Percentiles rank a stretch among this genome's conserved stretches.
Conservation (phyloP, 352 stramenopile genomes). For the Globisporangium recalcitrans region DNA sequence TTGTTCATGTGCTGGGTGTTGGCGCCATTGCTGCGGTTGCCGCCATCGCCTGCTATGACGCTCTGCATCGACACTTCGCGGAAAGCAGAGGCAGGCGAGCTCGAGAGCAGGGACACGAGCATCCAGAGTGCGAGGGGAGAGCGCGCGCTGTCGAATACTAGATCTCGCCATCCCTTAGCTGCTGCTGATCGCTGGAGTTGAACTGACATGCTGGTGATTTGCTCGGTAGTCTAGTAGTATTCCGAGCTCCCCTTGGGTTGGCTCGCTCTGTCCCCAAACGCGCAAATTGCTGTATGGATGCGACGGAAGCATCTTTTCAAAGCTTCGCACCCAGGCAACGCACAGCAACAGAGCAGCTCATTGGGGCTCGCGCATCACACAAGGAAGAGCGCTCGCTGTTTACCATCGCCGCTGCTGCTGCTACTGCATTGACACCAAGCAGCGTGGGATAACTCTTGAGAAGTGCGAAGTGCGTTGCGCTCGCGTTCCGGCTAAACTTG, state of each 20-base stretch:
- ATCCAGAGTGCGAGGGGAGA: not conserved
- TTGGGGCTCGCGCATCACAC: no score
- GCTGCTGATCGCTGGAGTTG: not conserved
- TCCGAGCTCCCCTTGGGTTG: not conserved
- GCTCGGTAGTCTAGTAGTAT: not conserved
- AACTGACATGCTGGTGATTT: not conserved
- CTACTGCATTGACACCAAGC: no score
- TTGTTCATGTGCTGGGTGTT: not conserved
- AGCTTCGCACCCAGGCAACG: no score
- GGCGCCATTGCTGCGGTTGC: not conserved
- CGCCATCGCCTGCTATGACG: not conserved
- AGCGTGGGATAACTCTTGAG: slow-evolving; percentile 8
- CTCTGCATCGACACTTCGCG: not conserved
- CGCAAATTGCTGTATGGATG: slow-evolving; percentile 8
- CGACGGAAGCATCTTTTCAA: not conserved
- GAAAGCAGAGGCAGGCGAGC: not conserved
- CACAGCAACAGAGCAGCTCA: no score
- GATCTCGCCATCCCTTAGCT: not conserved
- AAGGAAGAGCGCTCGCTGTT: not conserved
- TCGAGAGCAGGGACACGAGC: not conserved
- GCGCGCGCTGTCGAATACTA: not conserved
- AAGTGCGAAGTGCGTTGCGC: slow-evolving; percentile 9
- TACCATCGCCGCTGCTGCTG: not conserved
- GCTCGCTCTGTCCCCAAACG: not conserved
- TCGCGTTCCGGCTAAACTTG: slow-evolving; percentile 8